Percentiles rank a stretch among this genome's conserved stretches.
Conservation (phyloP, 257 asterid species). For the Avicennia marina region DNA sequence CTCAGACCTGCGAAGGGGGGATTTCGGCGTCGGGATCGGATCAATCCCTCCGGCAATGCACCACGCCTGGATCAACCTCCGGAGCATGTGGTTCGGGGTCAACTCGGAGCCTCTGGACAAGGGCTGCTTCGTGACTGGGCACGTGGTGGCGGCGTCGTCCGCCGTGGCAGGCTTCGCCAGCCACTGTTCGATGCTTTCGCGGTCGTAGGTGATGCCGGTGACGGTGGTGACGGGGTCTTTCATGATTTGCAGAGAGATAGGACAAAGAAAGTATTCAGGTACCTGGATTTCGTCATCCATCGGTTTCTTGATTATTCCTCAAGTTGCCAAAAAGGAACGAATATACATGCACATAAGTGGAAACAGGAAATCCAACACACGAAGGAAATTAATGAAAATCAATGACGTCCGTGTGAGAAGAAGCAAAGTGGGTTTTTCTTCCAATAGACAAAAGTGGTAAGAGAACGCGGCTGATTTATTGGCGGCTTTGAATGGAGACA, state of each 20-base stretch:
- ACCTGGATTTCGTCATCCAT: slow-evolving; percentile 52
- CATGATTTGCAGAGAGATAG: slow-evolving; percentile 88
- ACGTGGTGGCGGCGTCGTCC: slow-evolving; percentile 16
- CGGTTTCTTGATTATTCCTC: too few relatives aligned
- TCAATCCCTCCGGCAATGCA: slow-evolving; percentile 64
- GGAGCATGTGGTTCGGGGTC: slow-evolving; percentile 90
- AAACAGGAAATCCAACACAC: not conserved
- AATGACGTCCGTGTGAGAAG: not conserved
- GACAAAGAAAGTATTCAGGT: slow-evolving; percentile 82
- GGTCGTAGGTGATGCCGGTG: slow-evolving; percentile 89
- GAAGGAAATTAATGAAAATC: too few relatives aligned
- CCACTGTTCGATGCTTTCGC: slow-evolving; percentile 80
- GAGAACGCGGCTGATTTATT: slow-evolving; percentile 33
- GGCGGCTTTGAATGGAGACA: too few relatives aligned
- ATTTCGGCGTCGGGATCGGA: slow-evolving; percentile 69
- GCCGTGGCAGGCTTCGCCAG: slow-evolving; percentile 28
- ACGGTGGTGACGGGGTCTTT: slow-evolving; percentile 80
- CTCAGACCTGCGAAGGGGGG: slow-evolving; percentile 38
- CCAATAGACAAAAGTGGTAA: slow-evolving; percentile 4
- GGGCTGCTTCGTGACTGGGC: slow-evolving; percentile 76
- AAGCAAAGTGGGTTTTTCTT: not conserved
- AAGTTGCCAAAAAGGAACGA: slow-evolving; percentile 13
- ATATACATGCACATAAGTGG: slow-evolving; percentile 2
- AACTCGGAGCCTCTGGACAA: slow-evolving; percentile 42
- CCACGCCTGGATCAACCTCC: slow-evolving; percentile 80